phyloP scores from a whole-genome alignment of 140 eudicot genomes.

The Anethum foeniculum region DNA sequence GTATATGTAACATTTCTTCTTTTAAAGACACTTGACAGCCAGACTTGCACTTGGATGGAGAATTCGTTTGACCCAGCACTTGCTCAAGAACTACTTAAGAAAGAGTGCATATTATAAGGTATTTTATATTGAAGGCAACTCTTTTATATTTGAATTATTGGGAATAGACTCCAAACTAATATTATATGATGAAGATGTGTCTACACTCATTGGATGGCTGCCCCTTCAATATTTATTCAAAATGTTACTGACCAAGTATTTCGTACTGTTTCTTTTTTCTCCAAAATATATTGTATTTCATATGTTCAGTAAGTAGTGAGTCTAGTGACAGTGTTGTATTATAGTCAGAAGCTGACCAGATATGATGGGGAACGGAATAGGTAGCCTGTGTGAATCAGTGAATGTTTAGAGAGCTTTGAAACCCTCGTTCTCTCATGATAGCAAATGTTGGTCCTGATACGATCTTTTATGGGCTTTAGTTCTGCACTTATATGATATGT shows the following conservation, averaged over 20 bases:
- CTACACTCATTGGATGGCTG: not conserved
- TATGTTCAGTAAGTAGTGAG: not conserved
- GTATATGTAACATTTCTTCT: conserved; percentile 10
- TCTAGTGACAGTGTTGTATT: not conserved
- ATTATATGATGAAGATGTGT: not conserved
- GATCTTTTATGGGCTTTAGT: not conserved
- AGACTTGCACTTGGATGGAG: conserved; percentile 97
- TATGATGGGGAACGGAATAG: not conserved
- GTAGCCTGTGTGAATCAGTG: not conserved
- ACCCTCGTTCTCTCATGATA: not conserved
- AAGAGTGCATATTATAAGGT: conserved; percentile 95
- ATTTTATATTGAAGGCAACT: not conserved
- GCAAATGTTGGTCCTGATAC: not conserved
- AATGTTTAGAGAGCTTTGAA: not conserved
- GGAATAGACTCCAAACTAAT: not conserved
- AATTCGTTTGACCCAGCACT: conserved; percentile 82
- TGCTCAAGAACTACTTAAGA: conserved; percentile 74
- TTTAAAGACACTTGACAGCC: conserved; percentile 81
- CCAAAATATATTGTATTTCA: not conserved
- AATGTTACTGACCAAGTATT: not conserved
- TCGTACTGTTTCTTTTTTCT: not conserved
- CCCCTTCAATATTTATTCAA: not conserved
- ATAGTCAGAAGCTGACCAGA: not conserved
- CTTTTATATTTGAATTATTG: not conserved
- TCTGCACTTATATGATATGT: not conserved